Conservation (phyloP, 495 filamentous ascomycete genomes). For the Talaromyces proteolyticus region DNA sequence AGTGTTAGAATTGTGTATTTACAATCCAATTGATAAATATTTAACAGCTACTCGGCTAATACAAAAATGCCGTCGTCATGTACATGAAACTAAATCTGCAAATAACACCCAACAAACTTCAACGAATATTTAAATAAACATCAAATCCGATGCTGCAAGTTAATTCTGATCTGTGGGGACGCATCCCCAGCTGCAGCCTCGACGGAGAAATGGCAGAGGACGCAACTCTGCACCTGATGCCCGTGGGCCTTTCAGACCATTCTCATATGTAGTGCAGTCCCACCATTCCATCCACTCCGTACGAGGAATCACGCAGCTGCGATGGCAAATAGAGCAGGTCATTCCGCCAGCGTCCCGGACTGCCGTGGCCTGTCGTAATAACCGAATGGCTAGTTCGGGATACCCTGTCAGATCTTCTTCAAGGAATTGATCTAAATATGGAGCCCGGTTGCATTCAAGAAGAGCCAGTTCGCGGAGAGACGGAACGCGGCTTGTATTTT, state of each 20-base stretch:
- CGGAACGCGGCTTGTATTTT: constrained; percentile 22
- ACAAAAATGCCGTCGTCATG: neutral
- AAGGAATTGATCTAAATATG: constrained; percentile 37
- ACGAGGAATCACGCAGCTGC: constrained; percentile 50
- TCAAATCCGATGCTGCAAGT: neutral
- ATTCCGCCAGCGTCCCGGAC: constrained; percentile 45
- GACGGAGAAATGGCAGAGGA: constrained; percentile 56
- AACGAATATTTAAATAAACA: constrained; percentile 1
- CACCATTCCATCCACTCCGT: constrained; percentile 75
- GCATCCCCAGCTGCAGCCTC: constrained; percentile 64
- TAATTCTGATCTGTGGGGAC: constrained; percentile 21
- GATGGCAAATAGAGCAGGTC: constrained; percentile 55
- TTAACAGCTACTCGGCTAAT: neutral
- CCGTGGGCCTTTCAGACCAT: constrained; percentile 34
- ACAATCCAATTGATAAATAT: neutral
- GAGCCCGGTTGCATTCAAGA: constrained; percentile 35
- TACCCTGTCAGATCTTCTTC: constrained; percentile 26
- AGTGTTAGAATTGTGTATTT: too few relatives aligned
- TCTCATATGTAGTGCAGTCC: constrained; percentile 43
- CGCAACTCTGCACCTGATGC: constrained; percentile 26
- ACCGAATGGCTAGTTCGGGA: constrained; percentile 30
- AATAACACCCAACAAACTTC: neutral
- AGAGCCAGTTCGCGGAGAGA: constrained; percentile 56
- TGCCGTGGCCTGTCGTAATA: constrained; percentile 33
- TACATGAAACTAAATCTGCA: neutral